A percentile compares a stretch with the other conserved stretches of the same genome.
These are phyloP conservation scores for Phytophthora brassicae DNA, from an alignment of 352 stramenopile genomes.

Conservation along the genomic window DNA sequence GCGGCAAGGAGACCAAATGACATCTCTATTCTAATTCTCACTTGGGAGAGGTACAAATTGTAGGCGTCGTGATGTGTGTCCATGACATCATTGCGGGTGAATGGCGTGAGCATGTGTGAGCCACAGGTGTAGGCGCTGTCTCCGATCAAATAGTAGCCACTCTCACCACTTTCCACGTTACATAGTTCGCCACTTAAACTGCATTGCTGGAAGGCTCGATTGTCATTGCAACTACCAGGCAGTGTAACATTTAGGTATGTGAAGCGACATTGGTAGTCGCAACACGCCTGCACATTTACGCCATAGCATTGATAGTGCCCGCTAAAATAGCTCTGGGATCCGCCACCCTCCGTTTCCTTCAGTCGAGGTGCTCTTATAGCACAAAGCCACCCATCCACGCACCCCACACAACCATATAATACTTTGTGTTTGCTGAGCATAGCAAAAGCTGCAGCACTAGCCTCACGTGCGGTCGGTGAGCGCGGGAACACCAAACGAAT, in stretches of 20 bases:
- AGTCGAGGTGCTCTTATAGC: background rate
- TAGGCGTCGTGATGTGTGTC: background rate
- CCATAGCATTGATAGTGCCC: background rate
- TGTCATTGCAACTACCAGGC: conserved; percentile 9
- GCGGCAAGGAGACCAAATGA: background rate
- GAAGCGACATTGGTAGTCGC: background rate
- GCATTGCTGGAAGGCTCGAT: background rate
- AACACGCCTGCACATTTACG: conserved; percentile 1
- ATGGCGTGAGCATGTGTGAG: background rate
- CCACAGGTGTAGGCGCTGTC: background rate
- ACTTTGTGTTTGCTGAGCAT: background rate
- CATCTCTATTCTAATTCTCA: conserved; percentile 7
- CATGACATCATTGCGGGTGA: background rate
- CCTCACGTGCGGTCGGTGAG: background rate
- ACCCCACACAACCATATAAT: conserved; percentile 5
- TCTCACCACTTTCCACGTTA: background rate
- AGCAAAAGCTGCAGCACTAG: background rate
- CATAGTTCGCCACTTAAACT: background rate
- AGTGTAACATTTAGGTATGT: conserved; percentile 3
- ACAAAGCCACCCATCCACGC: conserved; percentile 1
- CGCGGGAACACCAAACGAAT: background rate
- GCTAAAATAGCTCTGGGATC: background rate
- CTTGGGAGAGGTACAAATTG: background rate
- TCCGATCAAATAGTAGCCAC: background rate
- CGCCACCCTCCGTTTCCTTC: background rate